Base-by-base conservation (phyloP, 129 eudicot genomes). In the Scalesia atractyloides region DNA sequence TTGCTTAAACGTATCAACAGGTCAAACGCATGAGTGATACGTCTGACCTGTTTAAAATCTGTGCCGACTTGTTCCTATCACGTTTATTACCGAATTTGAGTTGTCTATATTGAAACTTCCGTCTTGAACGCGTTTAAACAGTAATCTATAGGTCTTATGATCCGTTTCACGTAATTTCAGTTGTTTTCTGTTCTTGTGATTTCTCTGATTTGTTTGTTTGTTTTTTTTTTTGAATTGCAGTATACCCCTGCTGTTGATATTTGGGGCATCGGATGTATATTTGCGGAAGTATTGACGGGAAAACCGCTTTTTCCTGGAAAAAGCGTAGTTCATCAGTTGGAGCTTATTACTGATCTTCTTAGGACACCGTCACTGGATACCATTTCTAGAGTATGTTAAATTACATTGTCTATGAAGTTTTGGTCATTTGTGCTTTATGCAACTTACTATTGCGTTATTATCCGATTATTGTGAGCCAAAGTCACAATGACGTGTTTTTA, bases 261-360 rank as follows among this genome's bases (percentile, higher is more conserved):
- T 19, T 90, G 97, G 97, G 85, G 97, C 44, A 90, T 90, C 22
- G 97, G 97, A 74, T 90, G 94, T 80, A 90, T 90, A 49, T 90
- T 90, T 78, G 97, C 97, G 3, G 97, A 90, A 73, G 97, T 90
- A 48, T 74, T 90, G 69, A 90, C 87, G 7, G 97, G 97, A 79
- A 90, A 75, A 71, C 97, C 97, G 24, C 82, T 90, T 12, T 90
- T 90, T 80, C 94, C 97, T 59, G 97, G 97, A 37, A 90, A 90
- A 73, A 90, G 86, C 16, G 97, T 90, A 56, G 97, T 90, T 64
- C 97, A 90, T 44, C 97, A 90, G 83, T 84, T 90, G 73, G 97
- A 90, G 80, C 75, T 90, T 80, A 90, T 90, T 69, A 90, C 97
- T 2, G 97, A 90, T 80, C 85, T 90, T 68, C 91, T 90, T 20